These are phyloP conservation scores for Ramaria sp. DNA, from an alignment of 768 basidiomycete species.

Conservation along the genomic window DNA sequence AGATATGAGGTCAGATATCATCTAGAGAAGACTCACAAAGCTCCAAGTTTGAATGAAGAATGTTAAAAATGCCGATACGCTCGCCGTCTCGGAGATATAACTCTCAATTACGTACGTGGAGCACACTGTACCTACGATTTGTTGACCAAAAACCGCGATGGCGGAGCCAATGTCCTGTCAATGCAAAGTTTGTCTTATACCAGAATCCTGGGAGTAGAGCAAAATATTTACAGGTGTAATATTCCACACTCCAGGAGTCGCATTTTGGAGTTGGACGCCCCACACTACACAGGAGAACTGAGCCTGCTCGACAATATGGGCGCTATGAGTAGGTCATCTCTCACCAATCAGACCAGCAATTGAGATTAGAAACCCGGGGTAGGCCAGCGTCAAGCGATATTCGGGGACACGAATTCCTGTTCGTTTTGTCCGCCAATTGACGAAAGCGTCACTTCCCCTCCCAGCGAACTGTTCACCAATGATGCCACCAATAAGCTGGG, in stretches of 20 bases:
- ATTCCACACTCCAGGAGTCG: background rate
- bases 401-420: slow-evolving; percentile 15
- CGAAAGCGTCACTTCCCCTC: slow-evolving; percentile 12
- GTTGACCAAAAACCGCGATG: background rate
- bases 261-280: slow-evolving; percentile 2
- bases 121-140: slow-evolving; percentile 2
- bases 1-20: background rate
- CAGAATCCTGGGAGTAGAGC: background rate
- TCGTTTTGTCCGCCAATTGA: slow-evolving; percentile 10
- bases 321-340: background rate
- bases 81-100: background rate
- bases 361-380: slow-evolving; percentile 13
- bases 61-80: background rate
- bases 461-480: slow-evolving; percentile 17
- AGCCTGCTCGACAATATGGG: background rate
- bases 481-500: slow-evolving; percentile 12
- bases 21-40: background rate
- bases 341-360: slow-evolving; percentile 9
- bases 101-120: slow-evolving; percentile 1
- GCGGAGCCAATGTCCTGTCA: background rate
- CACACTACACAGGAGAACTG: background rate
- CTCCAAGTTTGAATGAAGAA: background rate
- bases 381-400: slow-evolving; percentile 11
- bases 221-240: background rate
- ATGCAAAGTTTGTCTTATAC: background rate